Evolutionary conservation across 345 rosid species (phyloP).

Genomic region (Cardamine chenopodiifolia): DNA sequence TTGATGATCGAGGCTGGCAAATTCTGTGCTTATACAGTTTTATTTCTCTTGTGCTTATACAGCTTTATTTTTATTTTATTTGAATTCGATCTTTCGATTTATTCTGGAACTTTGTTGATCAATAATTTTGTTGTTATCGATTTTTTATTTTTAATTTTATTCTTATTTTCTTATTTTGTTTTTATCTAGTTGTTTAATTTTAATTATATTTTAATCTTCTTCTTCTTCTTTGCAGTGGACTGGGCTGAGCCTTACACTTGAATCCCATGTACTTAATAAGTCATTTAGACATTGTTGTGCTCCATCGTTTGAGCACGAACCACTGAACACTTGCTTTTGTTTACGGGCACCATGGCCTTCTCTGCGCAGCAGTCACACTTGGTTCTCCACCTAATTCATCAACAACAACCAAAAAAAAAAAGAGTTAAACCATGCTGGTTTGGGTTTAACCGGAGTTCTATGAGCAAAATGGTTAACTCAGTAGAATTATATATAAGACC

Average conservation of each 20-base stretch:
- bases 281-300: conserved; percentile 38
- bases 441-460: not conserved
- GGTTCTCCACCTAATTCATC: conserved; percentile 30
- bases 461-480: not conserved
- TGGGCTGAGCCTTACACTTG: conserved; percentile 39
- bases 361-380: conserved; percentile 1
- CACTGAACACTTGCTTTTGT: conserved; percentile 31
- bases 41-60: too few species aligned
- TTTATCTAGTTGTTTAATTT: too few species aligned
- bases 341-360: conserved; percentile 37
- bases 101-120: too few species aligned
- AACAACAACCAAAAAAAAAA: not conserved
- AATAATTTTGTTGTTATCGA: too few species aligned
- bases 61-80: too few species aligned
- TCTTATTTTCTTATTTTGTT: too few species aligned
- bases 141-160: too few species aligned
- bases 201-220: too few species aligned
- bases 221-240: too few species aligned
- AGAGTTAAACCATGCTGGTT: not conserved
- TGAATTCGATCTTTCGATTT: too few species aligned
- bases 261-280: conserved; percentile 36
- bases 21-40: too few species aligned
- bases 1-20: too few species aligned
- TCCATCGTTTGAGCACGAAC: conserved; percentile 33
- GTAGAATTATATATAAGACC: conserved; percentile 8